These are phyloP conservation scores for Saururus chinensis DNA, from an alignment of 164 flowering plant species.

Conservation along the genomic window DNA sequence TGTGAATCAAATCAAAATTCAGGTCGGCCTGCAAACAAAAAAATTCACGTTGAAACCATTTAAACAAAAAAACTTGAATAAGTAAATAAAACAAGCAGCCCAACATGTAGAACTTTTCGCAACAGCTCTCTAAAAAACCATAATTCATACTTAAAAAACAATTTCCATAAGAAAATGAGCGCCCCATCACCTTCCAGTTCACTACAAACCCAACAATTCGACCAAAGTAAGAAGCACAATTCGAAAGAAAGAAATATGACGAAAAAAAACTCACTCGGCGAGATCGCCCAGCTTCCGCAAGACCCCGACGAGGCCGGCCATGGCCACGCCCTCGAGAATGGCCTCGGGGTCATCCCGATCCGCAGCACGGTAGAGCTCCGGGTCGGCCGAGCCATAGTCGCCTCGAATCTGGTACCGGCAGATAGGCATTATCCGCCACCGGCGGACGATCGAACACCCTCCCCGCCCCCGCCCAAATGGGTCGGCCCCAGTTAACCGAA, in stretches of 20 bases:
- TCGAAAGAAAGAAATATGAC: not conserved
- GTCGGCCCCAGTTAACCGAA: too few relatives aligned
- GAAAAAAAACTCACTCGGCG: constrained; percentile 57
- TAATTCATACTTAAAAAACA: not conserved
- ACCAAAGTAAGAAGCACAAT: not conserved
- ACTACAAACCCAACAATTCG: constrained; percentile 4
- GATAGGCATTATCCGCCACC: constrained; percentile 52
- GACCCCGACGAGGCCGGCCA: constrained; percentile 95
- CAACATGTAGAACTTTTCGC: not conserved
- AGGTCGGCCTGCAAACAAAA: too few relatives aligned
- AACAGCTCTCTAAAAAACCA: not conserved
- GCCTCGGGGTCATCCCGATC: constrained; percentile 97
- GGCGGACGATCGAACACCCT: too few relatives aligned
- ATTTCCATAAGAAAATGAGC: not conserved
- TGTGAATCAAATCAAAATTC: too few relatives aligned
- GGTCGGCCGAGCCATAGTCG: constrained; percentile 87
- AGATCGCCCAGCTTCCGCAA: constrained; percentile 96
- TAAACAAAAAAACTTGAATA: not conserved
- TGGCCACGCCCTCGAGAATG: constrained; percentile 89
- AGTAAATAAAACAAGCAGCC: not conserved
- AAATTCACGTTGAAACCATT: too few relatives aligned
- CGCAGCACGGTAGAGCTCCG: constrained; percentile 70
- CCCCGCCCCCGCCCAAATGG: too few relatives aligned
- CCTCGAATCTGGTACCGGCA: constrained; percentile 63
- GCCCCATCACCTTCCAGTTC: too few relatives aligned